phyloP scores from a whole-genome alignment of 805 yeast species.

The Saccharomycopsis amapae region DNA sequence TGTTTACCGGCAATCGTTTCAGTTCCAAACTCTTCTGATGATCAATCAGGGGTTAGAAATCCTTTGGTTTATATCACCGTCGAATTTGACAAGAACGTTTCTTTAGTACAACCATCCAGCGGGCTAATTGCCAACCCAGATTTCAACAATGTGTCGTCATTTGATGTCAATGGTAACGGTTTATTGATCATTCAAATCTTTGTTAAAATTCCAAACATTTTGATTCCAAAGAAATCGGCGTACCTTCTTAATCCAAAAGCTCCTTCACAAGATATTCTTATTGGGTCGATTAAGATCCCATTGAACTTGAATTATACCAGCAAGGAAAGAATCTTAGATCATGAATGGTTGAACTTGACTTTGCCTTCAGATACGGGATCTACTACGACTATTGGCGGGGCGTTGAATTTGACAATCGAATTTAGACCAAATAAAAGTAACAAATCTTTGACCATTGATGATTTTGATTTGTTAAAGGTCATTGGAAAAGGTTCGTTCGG shows the following conservation, averaged over 20 bases:
- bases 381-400: conserved; percentile 32
- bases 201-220: conserved; percentile 64
- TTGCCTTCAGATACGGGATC: conserved; percentile 15
- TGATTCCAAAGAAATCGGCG: conserved; percentile 38
- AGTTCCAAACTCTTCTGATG: conserved; percentile 31
- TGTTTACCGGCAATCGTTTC: conserved; percentile 42
- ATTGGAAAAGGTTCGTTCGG: conserved; percentile 98
- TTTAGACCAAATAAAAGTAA: conserved; percentile 54
- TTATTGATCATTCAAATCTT: conserved; percentile 71
- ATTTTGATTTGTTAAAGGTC: conserved; percentile 87
- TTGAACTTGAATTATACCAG: conserved; percentile 46
- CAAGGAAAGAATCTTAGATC: conserved; percentile 56
- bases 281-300: conserved; percentile 64
- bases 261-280: conserved; percentile 55
- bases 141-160: conserved; percentile 85
- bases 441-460: conserved; percentile 76
- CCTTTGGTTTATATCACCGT: conserved; percentile 78
- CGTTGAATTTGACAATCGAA: conserved; percentile 56
- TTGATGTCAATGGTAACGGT: conserved; percentile 73
- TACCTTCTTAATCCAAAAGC: conserved; percentile 25
- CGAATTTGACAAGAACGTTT: conserved; percentile 92
- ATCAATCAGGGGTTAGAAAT: conserved; percentile 34
- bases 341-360: conserved; percentile 41
- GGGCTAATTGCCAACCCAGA: conserved; percentile 73
- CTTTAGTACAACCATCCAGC: conserved; percentile 77